Base-by-base conservation (phyloP, 306 rosid species). In the Luffa acutangula region DNA sequence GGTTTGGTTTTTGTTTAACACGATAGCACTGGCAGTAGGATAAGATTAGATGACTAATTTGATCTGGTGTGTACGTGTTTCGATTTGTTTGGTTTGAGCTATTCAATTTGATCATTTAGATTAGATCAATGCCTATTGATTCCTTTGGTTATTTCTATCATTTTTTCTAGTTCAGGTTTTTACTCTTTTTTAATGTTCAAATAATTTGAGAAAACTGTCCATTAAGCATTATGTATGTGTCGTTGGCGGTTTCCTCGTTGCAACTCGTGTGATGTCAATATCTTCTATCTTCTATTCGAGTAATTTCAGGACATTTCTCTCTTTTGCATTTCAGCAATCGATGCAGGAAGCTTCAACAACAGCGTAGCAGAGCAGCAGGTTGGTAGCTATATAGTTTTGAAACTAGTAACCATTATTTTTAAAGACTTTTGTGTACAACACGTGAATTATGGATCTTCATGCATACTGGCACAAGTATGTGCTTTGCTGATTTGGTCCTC, bases 281-380 rank as follows among this genome's bases (percentile, higher is more conserved):
- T 69, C 17, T 42, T 49, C 76, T 46, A 71, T 41, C 39, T 45
- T 21, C 54, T 70, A 14, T 66, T 66, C n/a, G 74, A 67, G 74
- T 67, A 67, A 67, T 41, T 4, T 65, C 48, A 7, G 51, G 33
- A 66, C 53, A n/a, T 69, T 69, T 69, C 36, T 71, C 1, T 4
- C 64, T 39, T 15, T 9, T 70, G 46, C 17, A 37, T 42, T 43
- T 86, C 89, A 93, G 98, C 80, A 53, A 79, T 90, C 66, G 99
- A 96, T 86, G 86, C 96, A 15, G 97, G 98, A 80, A 80, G 99
- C 77, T 96, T 96, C 81, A 96, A 93, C 87, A 93, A 96, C 92
- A 96, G 98, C 81, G 98, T 96, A 20, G 93, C 97, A n/a, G 99
- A 89, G 83, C 94, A 96, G 80, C 99, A 96, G 99, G 99, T 95